phyloP scores from a whole-genome alignment of 2,329 filamentous ascomycete species.

The Colletotrichum horii region DNA sequence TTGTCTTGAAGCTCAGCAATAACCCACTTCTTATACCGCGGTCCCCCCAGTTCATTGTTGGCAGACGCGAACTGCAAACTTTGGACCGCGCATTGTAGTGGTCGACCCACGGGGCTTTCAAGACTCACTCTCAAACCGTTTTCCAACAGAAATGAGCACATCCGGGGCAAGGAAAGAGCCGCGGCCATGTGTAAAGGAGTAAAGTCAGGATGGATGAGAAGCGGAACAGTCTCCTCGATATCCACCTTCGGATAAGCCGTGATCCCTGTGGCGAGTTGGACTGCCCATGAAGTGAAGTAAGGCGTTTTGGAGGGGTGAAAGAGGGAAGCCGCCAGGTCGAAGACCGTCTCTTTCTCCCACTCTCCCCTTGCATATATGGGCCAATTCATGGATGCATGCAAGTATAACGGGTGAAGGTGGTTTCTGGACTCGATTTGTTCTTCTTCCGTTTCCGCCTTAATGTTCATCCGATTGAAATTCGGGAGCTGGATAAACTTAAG shows the following conservation, averaged over 20 bases:
- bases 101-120: background rate
- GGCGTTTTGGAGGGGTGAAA: background rate
- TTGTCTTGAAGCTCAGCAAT: too few relatives aligned
- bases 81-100: background rate
- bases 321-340: background rate
- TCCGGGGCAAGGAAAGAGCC: background rate
- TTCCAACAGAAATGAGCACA: background rate
- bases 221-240: background rate
- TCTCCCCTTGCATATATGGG: background rate
- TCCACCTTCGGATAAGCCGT: rapidly evolving
- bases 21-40: too few relatives aligned
- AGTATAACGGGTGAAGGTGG: background rate
- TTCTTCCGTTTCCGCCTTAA: rapidly evolving
- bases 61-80: background rate
- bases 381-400: rapidly evolving
- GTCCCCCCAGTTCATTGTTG: rapidly evolving
- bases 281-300: background rate
- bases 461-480: rapidly evolving
- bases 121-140: background rate
- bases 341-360: background rate
- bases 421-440: rapidly evolving
- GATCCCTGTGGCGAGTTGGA: background rate
- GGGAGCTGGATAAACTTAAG: background rate
- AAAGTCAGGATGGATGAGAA: background rate
- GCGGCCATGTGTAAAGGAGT: background rate